phyloP scores from a whole-genome alignment of 2,329 filamentous ascomycete genomes.

The Emmonsiellopsis sp. region DNA sequence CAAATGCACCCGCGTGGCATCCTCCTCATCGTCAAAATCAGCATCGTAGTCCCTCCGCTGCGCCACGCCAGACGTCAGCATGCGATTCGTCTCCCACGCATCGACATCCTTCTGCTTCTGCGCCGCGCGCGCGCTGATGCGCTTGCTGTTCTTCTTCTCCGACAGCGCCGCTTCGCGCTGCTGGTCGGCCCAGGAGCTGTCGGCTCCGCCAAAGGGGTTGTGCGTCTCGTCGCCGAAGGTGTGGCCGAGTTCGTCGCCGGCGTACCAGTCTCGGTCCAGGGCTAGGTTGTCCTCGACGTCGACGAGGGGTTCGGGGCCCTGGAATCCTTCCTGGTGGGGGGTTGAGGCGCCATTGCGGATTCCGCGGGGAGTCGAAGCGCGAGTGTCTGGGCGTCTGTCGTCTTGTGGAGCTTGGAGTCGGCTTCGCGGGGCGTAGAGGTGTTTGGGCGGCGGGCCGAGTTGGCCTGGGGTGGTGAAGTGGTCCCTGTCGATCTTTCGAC shows the following conservation, averaged over 20 bases:
- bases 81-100: slow-evolving; percentile 97
- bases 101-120: slow-evolving; percentile 92
- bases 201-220: slow-evolving; percentile 76
- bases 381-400: slow-evolving; percentile 9
- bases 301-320: slow-evolving; percentile 52
- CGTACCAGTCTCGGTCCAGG: slow-evolving; percentile 88
- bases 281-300: slow-evolving; percentile 61
- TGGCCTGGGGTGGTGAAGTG: slow-evolving; percentile 46
- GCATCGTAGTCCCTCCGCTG: slow-evolving; percentile 72
- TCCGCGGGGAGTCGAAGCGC: slow-evolving; percentile 25
- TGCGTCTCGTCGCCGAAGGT: slow-evolving; percentile 86
- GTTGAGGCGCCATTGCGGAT: slow-evolving; percentile 19
- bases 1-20: slow-evolving; percentile 78
- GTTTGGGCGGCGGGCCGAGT: slow-evolving; percentile 30
- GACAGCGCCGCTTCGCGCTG: slow-evolving; percentile 62
- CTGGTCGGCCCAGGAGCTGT: slow-evolving; percentile 63
- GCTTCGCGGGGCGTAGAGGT: slow-evolving; percentile 26
- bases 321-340: slow-evolving; percentile 47
- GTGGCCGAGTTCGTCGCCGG: slow-evolving; percentile 74
- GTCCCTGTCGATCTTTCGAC: slow-evolving; percentile 57
- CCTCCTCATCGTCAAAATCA: slow-evolving; percentile 77
- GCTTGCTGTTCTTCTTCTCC: slow-evolving; percentile 68
- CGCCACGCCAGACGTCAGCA: slow-evolving; percentile 92
- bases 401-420: slow-evolving; percentile 5
- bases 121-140: slow-evolving; percentile 62